These are phyloP conservation scores for Balakata baccata DNA, from an alignment of 345 rosid species.

Conservation along the genomic window DNA sequence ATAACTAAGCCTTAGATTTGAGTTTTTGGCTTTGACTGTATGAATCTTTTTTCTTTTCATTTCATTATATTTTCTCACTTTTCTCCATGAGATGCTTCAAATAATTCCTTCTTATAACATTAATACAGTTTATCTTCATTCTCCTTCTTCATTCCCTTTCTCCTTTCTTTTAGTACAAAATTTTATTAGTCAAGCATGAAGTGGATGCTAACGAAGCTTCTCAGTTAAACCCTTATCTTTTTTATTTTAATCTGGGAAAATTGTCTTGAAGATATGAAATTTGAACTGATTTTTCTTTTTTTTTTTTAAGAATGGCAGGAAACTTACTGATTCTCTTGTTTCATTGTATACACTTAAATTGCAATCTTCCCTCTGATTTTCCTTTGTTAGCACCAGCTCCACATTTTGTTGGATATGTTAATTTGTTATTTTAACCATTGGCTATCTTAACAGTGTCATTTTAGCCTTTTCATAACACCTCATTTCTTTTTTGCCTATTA, in stretches of 20 bases:
- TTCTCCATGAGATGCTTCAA: background rate
- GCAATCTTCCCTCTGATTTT: too few relatives aligned
- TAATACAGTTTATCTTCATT: background rate
- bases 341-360: too few relatives aligned
- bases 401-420: background rate
- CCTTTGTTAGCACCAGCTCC: background rate
- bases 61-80: background rate
- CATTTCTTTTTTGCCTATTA: background rate
- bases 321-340: too few relatives aligned
- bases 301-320: too few relatives aligned
- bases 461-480: background rate
- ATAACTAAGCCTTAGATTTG: background rate
- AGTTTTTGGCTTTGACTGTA: background rate
- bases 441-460: background rate
- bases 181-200: background rate
- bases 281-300: too few relatives aligned
- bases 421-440: background rate
- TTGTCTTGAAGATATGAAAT: too few relatives aligned
- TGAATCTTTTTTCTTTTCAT: background rate
- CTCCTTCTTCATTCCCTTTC: background rate
- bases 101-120: background rate
- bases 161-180: background rate
- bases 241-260: too few relatives aligned
- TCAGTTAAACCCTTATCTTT: too few relatives aligned
- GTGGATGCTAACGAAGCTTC: too few relatives aligned